Base-by-base conservation (phyloP, 805 yeast species). In the Candida coquimbonensis region DNA sequence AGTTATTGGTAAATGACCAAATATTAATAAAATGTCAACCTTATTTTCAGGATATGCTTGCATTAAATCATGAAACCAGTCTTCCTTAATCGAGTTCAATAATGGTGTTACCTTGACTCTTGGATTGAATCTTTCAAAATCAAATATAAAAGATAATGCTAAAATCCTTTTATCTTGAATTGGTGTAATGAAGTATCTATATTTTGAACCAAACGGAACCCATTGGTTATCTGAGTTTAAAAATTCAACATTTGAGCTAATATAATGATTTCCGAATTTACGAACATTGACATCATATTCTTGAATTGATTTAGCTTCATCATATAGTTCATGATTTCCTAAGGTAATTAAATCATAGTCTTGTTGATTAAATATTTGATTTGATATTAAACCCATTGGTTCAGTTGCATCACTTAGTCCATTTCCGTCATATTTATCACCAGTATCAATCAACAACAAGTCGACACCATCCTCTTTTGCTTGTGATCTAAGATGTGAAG, bases 361-460 rank as follows among this genome's bases (percentile, higher is more conserved):
- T 48, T 77, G 72, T 47, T 70, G 66, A 53, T 74, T 75, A 60
- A 90, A 86, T 0, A 90, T 72, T 2, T 72, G 70, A 26, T 81
- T 74, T 0, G 93, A 77, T 14, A 69, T 62, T 6, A 65, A 55
- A 0, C 96, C 98, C 58, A 83, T 84, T 2, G 91, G 87, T 3
- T 32, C 45, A 0, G 96, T 83, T 13, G 84, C 80, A 65, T 91
- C 97, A 36, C 87, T 75, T 12, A 89, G 65, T 0, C 98, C 98
- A 60, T 88, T 90, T 1, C 98, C 98, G 62, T 91, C 98, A 55
- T 87, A 96, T 50, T 87, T 80, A 63, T 91, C 98, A 5, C 98
- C 98, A 1, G 95, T 80, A 59, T 91, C 98, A 3, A 91, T 73
- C 5, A 89, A 56, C 4, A 91, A 54, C 17, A 90, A 60, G 57